These are phyloP conservation scores for Phytophthora palmivora DNA, from an alignment of 352 stramenopile genomes.

Conservation along the genomic window DNA sequence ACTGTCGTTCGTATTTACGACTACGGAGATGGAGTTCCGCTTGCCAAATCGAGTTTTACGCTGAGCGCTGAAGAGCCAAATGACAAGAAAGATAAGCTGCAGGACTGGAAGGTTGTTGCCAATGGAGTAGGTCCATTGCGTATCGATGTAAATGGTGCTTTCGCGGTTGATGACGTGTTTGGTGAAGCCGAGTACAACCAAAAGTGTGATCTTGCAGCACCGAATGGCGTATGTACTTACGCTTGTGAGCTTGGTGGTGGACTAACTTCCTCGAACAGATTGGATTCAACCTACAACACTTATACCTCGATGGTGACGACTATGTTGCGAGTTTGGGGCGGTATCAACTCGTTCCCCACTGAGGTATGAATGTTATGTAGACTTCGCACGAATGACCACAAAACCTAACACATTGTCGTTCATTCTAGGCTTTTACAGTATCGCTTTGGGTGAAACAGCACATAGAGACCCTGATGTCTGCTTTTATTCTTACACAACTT, in stretches of 20 bases:
- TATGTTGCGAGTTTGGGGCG: conserved; percentile 48
- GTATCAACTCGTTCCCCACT: conserved; percentile 49
- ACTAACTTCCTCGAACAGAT: conserved; percentile 21
- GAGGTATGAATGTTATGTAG: conserved; percentile 28
- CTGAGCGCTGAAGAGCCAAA: neutral
- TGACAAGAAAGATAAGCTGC: conserved; percentile 22
- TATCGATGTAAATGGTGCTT: conserved; percentile 61
- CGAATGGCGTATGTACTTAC: conserved; percentile 58
- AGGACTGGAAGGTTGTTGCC: conserved; percentile 59
- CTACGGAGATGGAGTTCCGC: conserved; percentile 46
- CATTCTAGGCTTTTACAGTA: conserved; percentile 53
- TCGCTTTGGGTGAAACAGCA: conserved; percentile 71
- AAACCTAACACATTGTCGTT: neutral
- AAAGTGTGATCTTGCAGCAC: conserved; percentile 63
- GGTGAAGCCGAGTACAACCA: conserved; percentile 72
- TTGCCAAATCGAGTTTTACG: conserved; percentile 46
- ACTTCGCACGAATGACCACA: neutral
- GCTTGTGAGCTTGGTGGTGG: conserved; percentile 56
- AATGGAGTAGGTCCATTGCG: conserved; percentile 57
- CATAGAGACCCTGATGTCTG: conserved; percentile 40
- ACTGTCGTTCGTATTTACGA: conserved; percentile 68
- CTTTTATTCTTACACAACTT: conserved; percentile 54
- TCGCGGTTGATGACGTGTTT: conserved; percentile 64
- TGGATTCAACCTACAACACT: conserved; percentile 38
- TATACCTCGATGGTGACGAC: conserved; percentile 46